Conservation (phyloP, 108 stramenopile genomes). For the Cylindrotheca fusiformis region DNA sequence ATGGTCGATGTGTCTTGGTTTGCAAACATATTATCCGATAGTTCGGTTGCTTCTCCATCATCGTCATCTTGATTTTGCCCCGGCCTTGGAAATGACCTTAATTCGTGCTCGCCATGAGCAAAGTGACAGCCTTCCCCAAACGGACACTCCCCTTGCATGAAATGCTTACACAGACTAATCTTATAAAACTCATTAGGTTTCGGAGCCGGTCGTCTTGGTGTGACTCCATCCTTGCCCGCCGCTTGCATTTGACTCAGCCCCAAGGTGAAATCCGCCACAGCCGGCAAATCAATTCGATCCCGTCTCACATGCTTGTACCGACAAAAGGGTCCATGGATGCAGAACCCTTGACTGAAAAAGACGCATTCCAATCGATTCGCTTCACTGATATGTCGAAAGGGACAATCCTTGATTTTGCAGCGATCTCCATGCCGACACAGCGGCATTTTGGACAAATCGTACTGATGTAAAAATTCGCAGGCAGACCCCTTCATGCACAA, state of each 20-base stretch:
- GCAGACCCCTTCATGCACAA: constrained; percentile 94
- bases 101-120: constrained; percentile 78
- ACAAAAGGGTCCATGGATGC: constrained; percentile 92
- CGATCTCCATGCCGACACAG: constrained; percentile 88
- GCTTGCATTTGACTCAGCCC: constrained; percentile 90
- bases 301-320: constrained; percentile 83
- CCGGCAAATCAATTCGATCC: constrained; percentile 67
- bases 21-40: constrained; percentile 75
- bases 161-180: constrained; percentile 87
- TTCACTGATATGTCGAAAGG: constrained; percentile 89
- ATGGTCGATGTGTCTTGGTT: constrained; percentile 70
- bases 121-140: constrained; percentile 82
- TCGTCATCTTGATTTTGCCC: constrained; percentile 22
- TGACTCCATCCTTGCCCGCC: constrained; percentile 55
- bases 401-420: constrained; percentile 90
- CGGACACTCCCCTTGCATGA: constrained; percentile 85
- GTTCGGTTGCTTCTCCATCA: constrained; percentile 23
- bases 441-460: constrained; percentile 91
- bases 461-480: constrained; percentile 93
- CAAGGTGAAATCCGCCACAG: constrained; percentile 84
- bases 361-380: constrained; percentile 90
- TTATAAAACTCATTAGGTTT: constrained; percentile 93
- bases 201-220: constrained; percentile 58
- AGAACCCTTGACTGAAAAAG: constrained; percentile 93
- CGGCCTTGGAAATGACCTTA: constrained; percentile 15